Base-by-base conservation (phyloP, 257 asterid genomes). In the Plantago elongata region DNA sequence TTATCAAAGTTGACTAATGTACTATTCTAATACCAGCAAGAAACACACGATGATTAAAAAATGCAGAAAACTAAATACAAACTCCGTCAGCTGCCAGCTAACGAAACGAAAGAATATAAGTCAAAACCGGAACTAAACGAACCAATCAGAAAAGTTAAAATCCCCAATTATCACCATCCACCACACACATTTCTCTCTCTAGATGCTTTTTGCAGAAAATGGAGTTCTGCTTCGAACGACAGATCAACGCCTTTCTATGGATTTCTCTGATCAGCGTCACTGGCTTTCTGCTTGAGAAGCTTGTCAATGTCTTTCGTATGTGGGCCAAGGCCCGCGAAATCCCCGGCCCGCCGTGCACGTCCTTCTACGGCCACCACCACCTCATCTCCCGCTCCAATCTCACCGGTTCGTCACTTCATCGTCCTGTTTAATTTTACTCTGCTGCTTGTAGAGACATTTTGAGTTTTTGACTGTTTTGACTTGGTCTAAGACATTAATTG, bases 161-260 rank as follows among this genome's bases (percentile, higher is more conserved):
- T 9, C 58, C 13, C 38, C 58, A 22, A 52, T 16, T 52, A 17
- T 16, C 17, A 10, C 30, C 60, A 54, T 16, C 4, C 60, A 22
- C 27, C n/a, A n/a, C n/a, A n/a, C n/a, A n/a, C n/a, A 0, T 29
- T 7, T 29, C 43, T 22, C 44, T 30, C 11, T 16, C 38, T 3
- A 12, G 30, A 9, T 29, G 12, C 17, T 10, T 13, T 48, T 70
- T 45, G 57, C 14, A 30, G 56, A 56, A 30, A 13, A 75, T 77
- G 81, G 57, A 51, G 2, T 57, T 68, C 40, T 67, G 38, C 51
- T 44, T 71, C 61, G 73, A 74, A 54, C 78, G 65, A 42, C 66
- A 74, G 16, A 54, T 78, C 66, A 78, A 78, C 60, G 80, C 69
- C 45, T 74, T 71, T 44, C 72, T 78, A 1, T 78, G 83, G 83